phyloP scores from a whole-genome alignment of 2,329 filamentous ascomycete genomes.

The Exophiala bonariae region DNA sequence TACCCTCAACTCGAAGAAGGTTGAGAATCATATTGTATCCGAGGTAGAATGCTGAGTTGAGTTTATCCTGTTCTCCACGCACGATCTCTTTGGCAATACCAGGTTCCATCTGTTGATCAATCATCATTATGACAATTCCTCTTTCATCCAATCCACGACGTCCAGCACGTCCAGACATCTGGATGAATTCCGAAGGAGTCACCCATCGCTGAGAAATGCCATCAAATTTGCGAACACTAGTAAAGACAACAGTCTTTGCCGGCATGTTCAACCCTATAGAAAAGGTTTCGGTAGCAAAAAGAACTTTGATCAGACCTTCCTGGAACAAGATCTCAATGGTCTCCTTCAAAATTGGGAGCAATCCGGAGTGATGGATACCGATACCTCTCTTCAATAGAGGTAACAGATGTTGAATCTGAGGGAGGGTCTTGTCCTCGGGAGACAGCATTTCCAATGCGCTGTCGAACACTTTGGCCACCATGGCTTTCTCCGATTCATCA shows the following conservation, averaged over 20 bases:
- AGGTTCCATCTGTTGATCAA: constrained; percentile 93
- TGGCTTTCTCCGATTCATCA: constrained; percentile 88
- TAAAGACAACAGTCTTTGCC: constrained; percentile 98
- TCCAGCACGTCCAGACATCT: constrained; percentile 97
- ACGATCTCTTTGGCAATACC: constrained; percentile 93
- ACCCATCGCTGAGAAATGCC: constrained; percentile 77
- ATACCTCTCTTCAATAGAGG: constrained; percentile 88
- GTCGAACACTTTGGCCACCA: constrained; percentile 91
- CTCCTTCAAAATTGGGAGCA: constrained; percentile 94
- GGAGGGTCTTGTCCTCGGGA: constrained; percentile 83
- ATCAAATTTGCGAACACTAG: constrained; percentile 92
- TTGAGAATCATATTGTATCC: constrained; percentile 99
- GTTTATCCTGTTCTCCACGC: constrained; percentile 90
- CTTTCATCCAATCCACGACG: constrained; percentile 96
- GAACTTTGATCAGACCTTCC: constrained; percentile 93
- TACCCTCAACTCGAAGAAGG: constrained; percentile 94
- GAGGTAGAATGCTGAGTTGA: constrained; percentile 96
- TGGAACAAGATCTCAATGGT: constrained; percentile 99
- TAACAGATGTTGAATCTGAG: constrained; percentile 87
- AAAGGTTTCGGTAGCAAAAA: constrained; percentile 98
- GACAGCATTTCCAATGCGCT: constrained; percentile 91
- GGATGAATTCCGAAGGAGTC: constrained; percentile 93
- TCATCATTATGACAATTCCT: constrained; percentile 99
- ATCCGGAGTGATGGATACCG: constrained; percentile 93
- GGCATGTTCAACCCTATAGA: constrained; percentile 99